phyloP scores from a whole-genome alignment of 2,329 filamentous ascomycete species.

The Sporothrix dimorphospora region DNA sequence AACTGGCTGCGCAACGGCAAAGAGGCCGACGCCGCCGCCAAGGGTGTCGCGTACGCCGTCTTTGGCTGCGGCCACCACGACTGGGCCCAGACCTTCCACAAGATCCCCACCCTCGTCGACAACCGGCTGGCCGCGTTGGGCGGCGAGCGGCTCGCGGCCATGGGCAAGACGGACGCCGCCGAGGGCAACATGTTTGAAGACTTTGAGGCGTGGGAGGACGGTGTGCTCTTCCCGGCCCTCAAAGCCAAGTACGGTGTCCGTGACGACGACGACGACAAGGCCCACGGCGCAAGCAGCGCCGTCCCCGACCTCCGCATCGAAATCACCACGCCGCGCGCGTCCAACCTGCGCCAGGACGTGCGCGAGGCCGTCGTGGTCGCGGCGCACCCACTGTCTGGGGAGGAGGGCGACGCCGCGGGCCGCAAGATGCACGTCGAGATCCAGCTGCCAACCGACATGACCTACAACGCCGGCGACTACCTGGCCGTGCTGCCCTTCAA shows the following conservation, averaged over 20 bases:
- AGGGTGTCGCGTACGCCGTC: conserved; percentile 56
- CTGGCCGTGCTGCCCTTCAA: conserved; percentile 74
- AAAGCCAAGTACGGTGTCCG: background rate
- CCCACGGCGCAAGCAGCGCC: background rate
- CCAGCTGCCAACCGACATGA: conserved; percentile 65
- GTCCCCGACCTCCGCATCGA: conserved; percentile 47
- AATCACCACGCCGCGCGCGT: conserved; percentile 47
- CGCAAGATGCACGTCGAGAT: conserved; percentile 70
- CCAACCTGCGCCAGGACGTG: conserved; percentile 51
- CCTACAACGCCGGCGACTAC: conserved; percentile 75
- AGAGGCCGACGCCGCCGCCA: background rate
- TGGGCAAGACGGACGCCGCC: conserved; percentile 63
- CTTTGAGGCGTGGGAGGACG: conserved; percentile 69
- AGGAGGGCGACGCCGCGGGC: conserved; percentile 1
- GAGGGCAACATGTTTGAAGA: conserved; percentile 68
- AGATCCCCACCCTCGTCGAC: conserved; percentile 66
- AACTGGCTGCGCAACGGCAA: conserved; percentile 24
- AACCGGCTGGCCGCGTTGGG: conserved; percentile 54
- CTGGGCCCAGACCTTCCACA: conserved; percentile 67
- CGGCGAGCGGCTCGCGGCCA: conserved; percentile 49
- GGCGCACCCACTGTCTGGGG: conserved; percentile 51
- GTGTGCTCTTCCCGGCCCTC: conserved; percentile 55
- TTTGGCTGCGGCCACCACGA: conserved; percentile 64
- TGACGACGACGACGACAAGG: conserved; percentile 46
- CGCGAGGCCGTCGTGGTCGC: conserved; percentile 59